Conservation (phyloP, 495 filamentous ascomycete genomes). For the Xylaria castorea region DNA sequence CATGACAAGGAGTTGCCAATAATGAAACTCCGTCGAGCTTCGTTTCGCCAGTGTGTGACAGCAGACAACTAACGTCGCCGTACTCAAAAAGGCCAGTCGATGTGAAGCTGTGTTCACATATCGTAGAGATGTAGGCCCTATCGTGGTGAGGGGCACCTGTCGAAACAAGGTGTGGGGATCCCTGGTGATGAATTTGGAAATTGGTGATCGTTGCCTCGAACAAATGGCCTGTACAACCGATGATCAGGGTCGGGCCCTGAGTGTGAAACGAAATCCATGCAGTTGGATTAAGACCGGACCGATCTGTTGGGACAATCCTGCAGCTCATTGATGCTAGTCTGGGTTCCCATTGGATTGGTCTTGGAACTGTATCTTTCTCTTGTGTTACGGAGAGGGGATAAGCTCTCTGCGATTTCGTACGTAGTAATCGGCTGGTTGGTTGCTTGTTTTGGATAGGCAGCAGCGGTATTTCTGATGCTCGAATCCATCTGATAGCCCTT, state of each 20-base stretch:
- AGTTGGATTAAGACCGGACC: neutral
- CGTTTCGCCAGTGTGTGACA: neutral
- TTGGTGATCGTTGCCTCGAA: conserved; percentile 19
- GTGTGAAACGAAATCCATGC: neutral
- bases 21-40: neutral
- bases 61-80: neutral
- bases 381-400: neutral
- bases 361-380: neutral
- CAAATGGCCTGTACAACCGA: conserved; percentile 12
- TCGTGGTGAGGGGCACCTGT: neutral
- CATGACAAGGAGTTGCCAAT: neutral
- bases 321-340: neutral
- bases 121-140: neutral
- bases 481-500: neutral
- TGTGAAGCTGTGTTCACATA: neutral
- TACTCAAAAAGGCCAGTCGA: neutral
- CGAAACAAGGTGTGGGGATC: conserved; percentile 15
- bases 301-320: neutral
- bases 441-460: neutral
- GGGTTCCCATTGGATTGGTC: neutral
- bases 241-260: conserved; percentile 11
- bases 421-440: neutral
- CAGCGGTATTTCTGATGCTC: neutral
- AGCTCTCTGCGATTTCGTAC: neutral
- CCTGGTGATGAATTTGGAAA: conserved; percentile 19